phyloP scores from a whole-genome alignment of 73 alveolate species.

The Effrenium voratum region DNA sequence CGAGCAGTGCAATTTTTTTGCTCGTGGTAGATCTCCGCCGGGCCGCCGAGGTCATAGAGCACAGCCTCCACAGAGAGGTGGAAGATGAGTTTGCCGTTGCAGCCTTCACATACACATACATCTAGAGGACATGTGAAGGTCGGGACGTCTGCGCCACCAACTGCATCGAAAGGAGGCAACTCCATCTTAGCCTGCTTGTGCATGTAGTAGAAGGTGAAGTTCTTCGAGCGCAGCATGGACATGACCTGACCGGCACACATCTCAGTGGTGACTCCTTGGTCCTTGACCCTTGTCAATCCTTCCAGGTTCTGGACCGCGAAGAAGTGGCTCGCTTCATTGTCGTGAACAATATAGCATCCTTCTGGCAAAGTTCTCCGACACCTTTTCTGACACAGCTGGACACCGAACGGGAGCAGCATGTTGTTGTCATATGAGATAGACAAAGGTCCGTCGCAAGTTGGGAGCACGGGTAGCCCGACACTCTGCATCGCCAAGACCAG shows the following conservation, averaged over 20 bases:
- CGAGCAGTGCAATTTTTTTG: slow-evolving; percentile 8
- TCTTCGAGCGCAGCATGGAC: not conserved
- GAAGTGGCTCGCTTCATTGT: not conserved
- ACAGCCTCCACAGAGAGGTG: slow-evolving; percentile 11
- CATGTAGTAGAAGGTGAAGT: not conserved
- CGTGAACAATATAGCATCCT: slow-evolving; percentile 2
- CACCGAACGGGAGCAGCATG: not conserved
- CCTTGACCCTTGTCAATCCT: not conserved
- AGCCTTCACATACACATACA: not conserved
- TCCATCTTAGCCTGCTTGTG: not conserved
- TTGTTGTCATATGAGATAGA: not conserved
- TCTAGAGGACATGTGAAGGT: not conserved
- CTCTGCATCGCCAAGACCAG: not conserved
- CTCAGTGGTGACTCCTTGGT: not conserved
- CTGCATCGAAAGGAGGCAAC: not conserved
- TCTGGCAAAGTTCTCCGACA: not conserved
- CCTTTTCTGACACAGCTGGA: not conserved
- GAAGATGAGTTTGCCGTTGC: not conserved
- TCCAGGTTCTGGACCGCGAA: not conserved
- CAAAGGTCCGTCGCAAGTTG: not conserved
- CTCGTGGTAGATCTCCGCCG: not conserved
- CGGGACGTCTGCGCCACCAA: not conserved
- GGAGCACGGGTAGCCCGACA: not conserved
- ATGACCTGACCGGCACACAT: not conserved
- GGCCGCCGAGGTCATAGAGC: not conserved